A percentile compares a stretch with the other conserved stretches of the same genome.
These are phyloP conservation scores for Diversispora eburnea DNA, from an alignment of 192 early-diverging fungal genomes.

Conservation along the genomic window DNA sequence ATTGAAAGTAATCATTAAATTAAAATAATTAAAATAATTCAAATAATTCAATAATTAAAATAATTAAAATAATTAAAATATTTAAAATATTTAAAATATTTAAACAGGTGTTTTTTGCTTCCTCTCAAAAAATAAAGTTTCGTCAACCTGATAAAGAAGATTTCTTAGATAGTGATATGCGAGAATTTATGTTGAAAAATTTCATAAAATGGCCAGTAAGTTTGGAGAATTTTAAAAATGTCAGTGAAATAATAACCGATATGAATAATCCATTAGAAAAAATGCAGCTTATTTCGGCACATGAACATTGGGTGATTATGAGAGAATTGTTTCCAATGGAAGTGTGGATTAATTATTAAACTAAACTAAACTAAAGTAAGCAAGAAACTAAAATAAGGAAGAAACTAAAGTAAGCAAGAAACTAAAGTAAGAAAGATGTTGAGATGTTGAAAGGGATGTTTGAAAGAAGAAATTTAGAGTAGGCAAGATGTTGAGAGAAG, in stretches of 20 bases:
- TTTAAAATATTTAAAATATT: conserved; percentile 32
- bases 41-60: conserved; percentile 27
- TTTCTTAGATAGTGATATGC: conserved; percentile 42
- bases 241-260: conserved; percentile 58
- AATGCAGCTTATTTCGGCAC: conserved; percentile 55
- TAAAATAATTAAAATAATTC: conserved; percentile 33
- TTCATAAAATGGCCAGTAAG: conserved; percentile 45
- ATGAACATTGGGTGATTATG: conserved; percentile 75
- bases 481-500: too few relatives aligned
- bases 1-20: too few relatives aligned
- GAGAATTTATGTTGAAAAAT: conserved; percentile 45
- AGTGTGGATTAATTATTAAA: conserved; percentile 72
- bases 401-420: too few relatives aligned
- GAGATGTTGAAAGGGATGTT: too few relatives aligned
- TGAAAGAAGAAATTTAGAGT: too few relatives aligned
- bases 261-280: conserved; percentile 56
- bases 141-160: conserved; percentile 36
- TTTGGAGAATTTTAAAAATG: conserved; percentile 31
- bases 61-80: conserved; percentile 26
- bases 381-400: too few relatives aligned
- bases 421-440: too few relatives aligned
- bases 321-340: conserved; percentile 59
- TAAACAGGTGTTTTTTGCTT: conserved; percentile 59
- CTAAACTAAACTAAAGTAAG: too few relatives aligned
- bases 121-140: conserved; percentile 45